Evolutionary conservation across 495 filamentous ascomycete species (phyloP), one percentile per base, ranked within the genome.

Genomic region (Podospora conica): DNA sequence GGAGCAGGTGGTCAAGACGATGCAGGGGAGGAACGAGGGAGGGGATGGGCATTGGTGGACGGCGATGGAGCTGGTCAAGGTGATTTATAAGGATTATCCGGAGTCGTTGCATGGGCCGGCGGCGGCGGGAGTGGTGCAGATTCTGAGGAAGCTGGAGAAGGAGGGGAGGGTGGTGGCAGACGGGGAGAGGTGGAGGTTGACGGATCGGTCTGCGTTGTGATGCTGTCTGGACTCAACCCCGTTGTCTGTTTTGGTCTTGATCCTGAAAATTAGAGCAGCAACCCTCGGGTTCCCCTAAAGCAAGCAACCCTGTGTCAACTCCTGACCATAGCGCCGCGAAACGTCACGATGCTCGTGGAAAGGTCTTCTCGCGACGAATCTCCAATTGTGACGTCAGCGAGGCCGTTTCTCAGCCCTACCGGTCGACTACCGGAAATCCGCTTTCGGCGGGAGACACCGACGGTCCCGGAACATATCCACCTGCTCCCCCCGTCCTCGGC

Each of bases 51-150:
- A 18, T 6, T 57, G 25, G 0, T 92, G 88, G 88, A 88, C 86
- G 22, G 78, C 86, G 9, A 88, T 93, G 80, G 90, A 92, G 71
- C 80, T 98, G 55, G 96, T 98, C 25, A 90, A 90, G 77, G 77
- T 87, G 24, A 90, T 98, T 22, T 98, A 98, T 72, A 81, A 81
- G 55, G 88, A 90, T 75, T 86, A 96, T 8, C 86, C 89, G 6
- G 88, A 90, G 74, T 86, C 81, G 68, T 79, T 98, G 68, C 90
- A 92, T 76, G 68, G 81, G 28, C 86, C 94, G 18, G 92, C 91
- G 4, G 87, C 86, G 56, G 78, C 81, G 53, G 91, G 91, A 4
- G 81, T 92, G 23, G 55, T 86, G 55, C 86, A 88, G 75, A 86
- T 94, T 58, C 72, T 95, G 65, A 70, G 78, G 67, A 94, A 93